Evolutionary conservation across 305 asterid species (phyloP).

Genomic region (Plantago coronopus): DNA sequence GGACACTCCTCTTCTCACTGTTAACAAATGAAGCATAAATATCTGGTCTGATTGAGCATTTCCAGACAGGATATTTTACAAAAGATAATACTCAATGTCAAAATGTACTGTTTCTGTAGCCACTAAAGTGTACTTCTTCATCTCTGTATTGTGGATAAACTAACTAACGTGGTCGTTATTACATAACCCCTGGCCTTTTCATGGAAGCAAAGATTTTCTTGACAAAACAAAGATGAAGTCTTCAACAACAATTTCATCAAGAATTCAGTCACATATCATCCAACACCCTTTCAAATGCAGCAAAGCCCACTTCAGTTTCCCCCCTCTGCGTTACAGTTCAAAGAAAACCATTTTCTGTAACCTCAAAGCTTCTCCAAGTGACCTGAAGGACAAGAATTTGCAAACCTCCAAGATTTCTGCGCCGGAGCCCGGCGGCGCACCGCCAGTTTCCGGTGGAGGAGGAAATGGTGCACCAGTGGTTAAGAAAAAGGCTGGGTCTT

Average conservation of each 20-base stretch:
- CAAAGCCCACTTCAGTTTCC: slow-evolving; percentile 30
- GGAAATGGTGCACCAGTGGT: slow-evolving; percentile 9
- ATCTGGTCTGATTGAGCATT: not conserved
- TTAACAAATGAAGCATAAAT: too few species aligned
- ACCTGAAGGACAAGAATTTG: slow-evolving; percentile 30
- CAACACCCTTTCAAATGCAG: slow-evolving; percentile 20
- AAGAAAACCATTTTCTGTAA: slow-evolving; percentile 29
- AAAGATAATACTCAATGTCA: too few species aligned
- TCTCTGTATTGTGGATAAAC: slow-evolving; percentile 7
- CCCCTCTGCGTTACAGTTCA: slow-evolving; percentile 26
- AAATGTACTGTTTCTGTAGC: too few species aligned
- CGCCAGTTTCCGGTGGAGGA: slow-evolving; percentile 39
- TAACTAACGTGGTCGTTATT: slow-evolving; percentile 4
- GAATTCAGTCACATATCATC: slow-evolving; percentile 18
- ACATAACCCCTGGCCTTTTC: not conserved
- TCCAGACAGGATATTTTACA: not conserved
- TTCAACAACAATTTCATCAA: slow-evolving; percentile 18
- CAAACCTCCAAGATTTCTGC: slow-evolving; percentile 32
- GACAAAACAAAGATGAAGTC: slow-evolving; percentile 27
- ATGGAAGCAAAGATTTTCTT: not conserved
- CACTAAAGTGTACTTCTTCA: slow-evolving; percentile 4
- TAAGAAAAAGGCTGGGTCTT: slow-evolving; percentile 32
- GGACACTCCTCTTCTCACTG: too few species aligned
- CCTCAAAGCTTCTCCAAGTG: slow-evolving; percentile 38
- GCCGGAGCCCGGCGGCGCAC: slow-evolving; percentile 53